A percentile compares a stretch with the other conserved stretches of the same genome.
These are phyloP conservation scores for Albugo candida DNA, from an alignment of 352 stramenopile genomes.

Conservation along the genomic window DNA sequence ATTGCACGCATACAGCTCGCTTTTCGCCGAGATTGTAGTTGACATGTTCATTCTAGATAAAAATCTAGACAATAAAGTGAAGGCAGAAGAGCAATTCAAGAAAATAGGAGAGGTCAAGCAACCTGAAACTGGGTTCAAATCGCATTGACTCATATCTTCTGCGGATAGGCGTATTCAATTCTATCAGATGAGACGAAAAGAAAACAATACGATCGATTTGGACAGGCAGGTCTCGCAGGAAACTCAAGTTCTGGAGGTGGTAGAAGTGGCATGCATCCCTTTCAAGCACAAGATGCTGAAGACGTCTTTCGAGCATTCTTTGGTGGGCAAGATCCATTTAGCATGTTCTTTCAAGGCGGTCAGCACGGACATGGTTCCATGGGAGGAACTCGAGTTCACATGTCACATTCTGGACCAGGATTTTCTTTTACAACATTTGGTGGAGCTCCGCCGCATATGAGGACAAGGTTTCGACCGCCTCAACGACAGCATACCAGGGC, in stretches of 20 bases:
- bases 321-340: conserved; percentile 61
- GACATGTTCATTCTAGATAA: conserved; percentile 33
- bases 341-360: conserved; percentile 66
- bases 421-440: conserved; percentile 64
- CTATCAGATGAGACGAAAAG: conserved; percentile 79
- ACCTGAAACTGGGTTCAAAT: not conserved
- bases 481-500: conserved; percentile 3
- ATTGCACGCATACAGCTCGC: conserved; percentile 17
- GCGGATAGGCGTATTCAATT: conserved; percentile 68
- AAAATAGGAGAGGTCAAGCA: conserved; percentile 51
- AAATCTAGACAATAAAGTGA: conserved; percentile 77
- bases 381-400: conserved; percentile 36
- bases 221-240: conserved; percentile 45
- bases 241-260: conserved; percentile 12
- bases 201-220: conserved; percentile 82
- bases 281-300: conserved; percentile 55
- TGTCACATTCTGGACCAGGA: conserved; percentile 59
- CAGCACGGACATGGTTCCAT: conserved; percentile 24
- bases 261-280: conserved; percentile 21
- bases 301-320: conserved; percentile 74
- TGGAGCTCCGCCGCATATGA: conserved; percentile 4
- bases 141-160: not conserved
- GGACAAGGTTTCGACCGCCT: not conserved
- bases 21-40: not conserved
- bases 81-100: conserved; percentile 79